phyloP scores from a whole-genome alignment of 148 eudicot genomes.

The Chenopodium formosanum region DNA sequence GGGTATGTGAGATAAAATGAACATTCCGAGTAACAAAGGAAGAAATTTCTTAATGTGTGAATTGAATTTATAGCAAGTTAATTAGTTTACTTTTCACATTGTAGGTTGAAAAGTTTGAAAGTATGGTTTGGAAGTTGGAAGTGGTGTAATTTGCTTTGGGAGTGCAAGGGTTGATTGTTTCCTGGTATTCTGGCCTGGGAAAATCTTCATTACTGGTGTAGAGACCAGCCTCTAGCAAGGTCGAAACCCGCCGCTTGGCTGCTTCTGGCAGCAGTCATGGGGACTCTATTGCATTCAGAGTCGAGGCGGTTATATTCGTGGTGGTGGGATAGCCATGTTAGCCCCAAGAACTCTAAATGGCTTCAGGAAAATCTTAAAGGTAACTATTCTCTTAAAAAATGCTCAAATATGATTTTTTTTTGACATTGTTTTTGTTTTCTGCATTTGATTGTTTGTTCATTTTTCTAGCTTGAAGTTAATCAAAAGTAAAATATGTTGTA shows the following conservation, averaged over 20 bases:
- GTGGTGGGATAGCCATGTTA: conserved; percentile 87
- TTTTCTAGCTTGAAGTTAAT: not conserved
- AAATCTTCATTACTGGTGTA: conserved; percentile 30
- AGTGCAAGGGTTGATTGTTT: conserved; percentile 8
- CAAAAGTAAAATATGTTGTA: too few relatives aligned
- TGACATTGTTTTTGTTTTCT: not conserved
- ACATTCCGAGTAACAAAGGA: not conserved
- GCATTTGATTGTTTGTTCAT: not conserved
- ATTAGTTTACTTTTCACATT: conserved; percentile 3
- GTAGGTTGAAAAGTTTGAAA: conserved; percentile 17
- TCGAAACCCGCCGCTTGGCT: conserved; percentile 39
- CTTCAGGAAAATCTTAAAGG: conserved; percentile 75
- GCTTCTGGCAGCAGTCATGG: conserved; percentile 48
- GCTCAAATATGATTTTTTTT: not conserved
- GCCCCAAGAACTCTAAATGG: conserved; percentile 75
- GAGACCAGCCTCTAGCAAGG: conserved; percentile 32
- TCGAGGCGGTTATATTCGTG: conserved; percentile 63
- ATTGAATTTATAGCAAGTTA: not conserved
- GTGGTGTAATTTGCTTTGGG: conserved; percentile 1
- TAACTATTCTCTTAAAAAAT: conserved; percentile 9
- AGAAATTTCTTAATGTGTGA: too few relatives aligned
- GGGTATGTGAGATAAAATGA: too few relatives aligned
- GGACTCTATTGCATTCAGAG: conserved; percentile 45
- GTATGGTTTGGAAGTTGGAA: not conserved
- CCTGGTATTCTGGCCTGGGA: conserved; percentile 48